Evolutionary conservation across 495 filamentous ascomycete genomes (phyloP).

Genomic region (Neurospora tetraspora): DNA sequence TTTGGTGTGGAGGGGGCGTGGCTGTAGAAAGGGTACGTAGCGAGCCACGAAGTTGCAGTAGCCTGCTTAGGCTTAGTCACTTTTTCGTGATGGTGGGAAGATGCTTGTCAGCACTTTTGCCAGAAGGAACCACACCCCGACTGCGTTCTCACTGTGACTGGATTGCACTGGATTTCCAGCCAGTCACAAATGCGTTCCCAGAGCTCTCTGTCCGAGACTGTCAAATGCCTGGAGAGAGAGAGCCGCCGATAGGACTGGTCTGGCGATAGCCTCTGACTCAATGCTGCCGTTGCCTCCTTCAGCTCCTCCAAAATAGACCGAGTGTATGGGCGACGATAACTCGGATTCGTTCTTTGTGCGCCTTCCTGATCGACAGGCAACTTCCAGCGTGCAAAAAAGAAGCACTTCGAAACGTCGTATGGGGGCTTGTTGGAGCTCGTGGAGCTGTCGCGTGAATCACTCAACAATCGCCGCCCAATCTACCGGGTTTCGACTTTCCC

Average conservation of each 20-base stretch:
- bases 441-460: conserved; percentile 9
- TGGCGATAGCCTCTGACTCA: background rate
- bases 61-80: conserved; percentile 11
- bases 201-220: background rate
- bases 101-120: conserved; percentile 5
- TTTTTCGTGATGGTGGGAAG: background rate
- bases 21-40: background rate
- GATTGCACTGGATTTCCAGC: background rate
- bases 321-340: background rate
- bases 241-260: background rate
- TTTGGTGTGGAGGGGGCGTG: conserved; percentile 12
- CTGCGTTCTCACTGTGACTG: conserved; percentile 1
- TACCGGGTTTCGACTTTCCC: conserved; percentile 4
- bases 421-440: background rate
- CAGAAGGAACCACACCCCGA: conserved; percentile 5
- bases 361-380: background rate
- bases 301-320: background rate
- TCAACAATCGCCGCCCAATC: conserved; percentile 12
- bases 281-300: background rate
- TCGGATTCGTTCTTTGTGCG: background rate
- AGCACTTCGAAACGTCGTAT: background rate
- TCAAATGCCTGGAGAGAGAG: background rate
- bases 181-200: background rate
- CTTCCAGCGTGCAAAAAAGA: background rate
- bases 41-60: background rate